A percentile compares a stretch with the other conserved stretches of the same genome.
Conservation (phyloP, 1,139 yeast genomes). For the Hyphopichia fennica region DNA sequence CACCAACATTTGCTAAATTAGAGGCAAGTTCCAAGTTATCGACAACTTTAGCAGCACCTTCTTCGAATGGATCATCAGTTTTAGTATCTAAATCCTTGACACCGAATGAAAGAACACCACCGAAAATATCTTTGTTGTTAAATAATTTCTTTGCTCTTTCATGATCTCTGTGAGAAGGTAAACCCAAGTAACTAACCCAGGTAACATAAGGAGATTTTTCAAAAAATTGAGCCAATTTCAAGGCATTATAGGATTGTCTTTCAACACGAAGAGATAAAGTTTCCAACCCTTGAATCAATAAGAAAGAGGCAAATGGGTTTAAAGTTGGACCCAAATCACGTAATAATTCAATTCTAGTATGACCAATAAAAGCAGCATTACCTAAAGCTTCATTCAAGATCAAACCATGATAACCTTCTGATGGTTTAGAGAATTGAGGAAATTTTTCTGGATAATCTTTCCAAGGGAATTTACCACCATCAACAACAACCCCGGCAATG, state of each 20-base stretch:
- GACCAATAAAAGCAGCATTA: constrained; percentile 73
- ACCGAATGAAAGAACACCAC: constrained; percentile 88
- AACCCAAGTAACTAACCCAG: constrained; percentile 93
- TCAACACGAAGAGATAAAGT: constrained; percentile 91
- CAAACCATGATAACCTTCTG: constrained; percentile 92
- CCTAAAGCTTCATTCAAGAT: constrained; percentile 82
- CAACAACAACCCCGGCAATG: constrained; percentile 88
- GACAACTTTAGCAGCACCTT: constrained; percentile 79
- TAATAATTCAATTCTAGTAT: constrained; percentile 78
- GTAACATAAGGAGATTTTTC: constrained; percentile 71
- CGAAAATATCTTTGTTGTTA: constrained; percentile 61
- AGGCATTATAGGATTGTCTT: constrained; percentile 85
- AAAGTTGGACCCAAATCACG: constrained; percentile 91
- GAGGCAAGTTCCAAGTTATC: constrained; percentile 82
- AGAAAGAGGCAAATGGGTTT: constrained; percentile 87
- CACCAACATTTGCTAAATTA: constrained; percentile 96
- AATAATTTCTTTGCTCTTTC: constrained; percentile 81
- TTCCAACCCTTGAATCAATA: constrained; percentile 87
- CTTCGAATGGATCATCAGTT: constrained; percentile 57
- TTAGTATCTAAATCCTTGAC: constrained; percentile 62
- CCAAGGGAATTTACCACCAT: constrained; percentile 93
- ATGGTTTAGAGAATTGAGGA: constrained; percentile 88
- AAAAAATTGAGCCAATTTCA: constrained; percentile 74
- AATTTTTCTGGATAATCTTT: constrained; percentile 77
- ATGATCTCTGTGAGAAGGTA: constrained; percentile 79